A percentile compares a stretch with the other conserved stretches of the same genome.
Conservation (phyloP, 768 basidiomycete genomes). For the Hemileccinum rubropunctum region DNA sequence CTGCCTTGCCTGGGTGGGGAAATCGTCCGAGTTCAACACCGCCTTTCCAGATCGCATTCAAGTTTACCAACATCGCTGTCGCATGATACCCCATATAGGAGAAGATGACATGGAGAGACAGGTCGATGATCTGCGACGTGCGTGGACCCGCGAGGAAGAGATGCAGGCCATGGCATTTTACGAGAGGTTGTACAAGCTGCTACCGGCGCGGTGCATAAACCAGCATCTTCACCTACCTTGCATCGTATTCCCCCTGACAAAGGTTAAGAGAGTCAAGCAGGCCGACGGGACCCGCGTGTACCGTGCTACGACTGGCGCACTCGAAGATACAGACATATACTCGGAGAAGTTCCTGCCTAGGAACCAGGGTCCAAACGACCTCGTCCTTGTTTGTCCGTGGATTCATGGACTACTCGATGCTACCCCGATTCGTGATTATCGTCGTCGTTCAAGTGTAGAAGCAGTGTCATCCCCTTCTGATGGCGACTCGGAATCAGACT, state of each 20-base stretch:
- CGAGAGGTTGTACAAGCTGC: not conserved
- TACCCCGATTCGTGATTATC: not conserved
- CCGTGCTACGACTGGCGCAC: not conserved
- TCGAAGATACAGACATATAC: conserved; percentile 13
- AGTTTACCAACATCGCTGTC: conserved; percentile 6
- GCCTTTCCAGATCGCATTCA: conserved; percentile 16
- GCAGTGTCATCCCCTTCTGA: not conserved
- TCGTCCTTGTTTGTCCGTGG: conserved; percentile 21
- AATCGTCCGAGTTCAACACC: conserved; percentile 21
- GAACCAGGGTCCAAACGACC: not conserved
- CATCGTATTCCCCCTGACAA: conserved; percentile 13
- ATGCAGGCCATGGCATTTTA: conserved; percentile 5
- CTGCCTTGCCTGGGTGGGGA: conserved; percentile 19
- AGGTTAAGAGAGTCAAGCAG: not conserved
- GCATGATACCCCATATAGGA: conserved; percentile 4
- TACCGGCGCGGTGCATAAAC: conserved; percentile 4
- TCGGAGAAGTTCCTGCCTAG: not conserved
- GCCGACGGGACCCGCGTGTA: conserved; percentile 2
- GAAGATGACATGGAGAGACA: conserved; percentile 5
- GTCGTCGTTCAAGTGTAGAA: not conserved
- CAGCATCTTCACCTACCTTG: conserved; percentile 17
- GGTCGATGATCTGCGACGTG: not conserved
- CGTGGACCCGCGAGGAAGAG: conserved; percentile 3
- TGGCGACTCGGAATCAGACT: conserved; percentile 3
- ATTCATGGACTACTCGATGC: conserved; percentile 10